Evolutionary conservation across 2,329 filamentous ascomycete species (phyloP).

Genomic region (Colletotrichum musicola): DNA sequence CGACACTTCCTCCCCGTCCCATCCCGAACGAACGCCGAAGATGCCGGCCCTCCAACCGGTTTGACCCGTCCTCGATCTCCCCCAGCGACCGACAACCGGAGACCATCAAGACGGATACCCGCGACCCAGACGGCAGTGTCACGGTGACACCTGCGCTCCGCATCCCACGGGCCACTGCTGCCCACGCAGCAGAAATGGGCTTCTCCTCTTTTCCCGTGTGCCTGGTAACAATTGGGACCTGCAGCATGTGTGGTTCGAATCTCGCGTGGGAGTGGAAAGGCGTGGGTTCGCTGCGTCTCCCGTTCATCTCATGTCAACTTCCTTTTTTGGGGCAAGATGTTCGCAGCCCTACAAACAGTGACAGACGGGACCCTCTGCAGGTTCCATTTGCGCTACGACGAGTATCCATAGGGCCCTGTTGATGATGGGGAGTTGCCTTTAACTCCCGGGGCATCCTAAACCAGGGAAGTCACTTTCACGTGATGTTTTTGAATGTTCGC

Average conservation of each 20-base stretch:
- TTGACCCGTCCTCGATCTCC: conserved; percentile 13
- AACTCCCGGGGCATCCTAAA: too few relatives aligned
- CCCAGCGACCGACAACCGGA: not conserved
- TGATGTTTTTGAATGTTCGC: not conserved
- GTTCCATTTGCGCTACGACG: not conserved
- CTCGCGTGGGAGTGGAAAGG: not conserved
- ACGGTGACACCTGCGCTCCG: conserved; percentile 18
- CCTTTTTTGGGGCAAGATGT: not conserved
- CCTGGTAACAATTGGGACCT: conserved; percentile 19
- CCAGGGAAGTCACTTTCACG: too few relatives aligned
- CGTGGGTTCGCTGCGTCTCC: not conserved
- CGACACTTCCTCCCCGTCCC: not conserved
- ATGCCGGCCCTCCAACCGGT: conserved; percentile 1
- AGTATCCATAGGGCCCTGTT: not conserved
- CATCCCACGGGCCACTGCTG: not conserved
- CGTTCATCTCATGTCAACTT: conserved; percentile 1
- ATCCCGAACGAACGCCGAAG: conserved; percentile 23
- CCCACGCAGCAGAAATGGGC: not conserved
- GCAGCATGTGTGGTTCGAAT: not conserved
- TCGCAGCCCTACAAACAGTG: conserved; percentile 1
- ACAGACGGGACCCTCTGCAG: not conserved
- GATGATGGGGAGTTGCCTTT: too few relatives aligned
- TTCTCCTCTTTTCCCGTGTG: conserved; percentile 2
- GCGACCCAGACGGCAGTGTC: not conserved
- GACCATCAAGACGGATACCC: not conserved